A percentile compares a stretch with the other conserved stretches of the same genome.
Evolutionary conservation across 345 rosid species (phyloP).

Genomic region (Moricandia moricandioides): DNA sequence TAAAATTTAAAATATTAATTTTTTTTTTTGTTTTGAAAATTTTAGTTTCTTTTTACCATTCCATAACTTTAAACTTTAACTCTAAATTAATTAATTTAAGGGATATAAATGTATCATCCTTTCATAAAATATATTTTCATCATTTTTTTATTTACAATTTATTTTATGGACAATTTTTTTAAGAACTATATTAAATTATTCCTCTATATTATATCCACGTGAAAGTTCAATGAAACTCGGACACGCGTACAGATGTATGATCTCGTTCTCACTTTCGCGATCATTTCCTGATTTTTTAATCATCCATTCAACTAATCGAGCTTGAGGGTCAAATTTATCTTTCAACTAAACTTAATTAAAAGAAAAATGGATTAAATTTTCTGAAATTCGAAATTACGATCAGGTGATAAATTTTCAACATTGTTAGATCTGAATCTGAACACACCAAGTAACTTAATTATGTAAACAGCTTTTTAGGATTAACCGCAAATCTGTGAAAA

Average conservation of each 20-base stretch:
- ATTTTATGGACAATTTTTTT: too few relatives aligned
- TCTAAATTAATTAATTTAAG: too few relatives aligned
- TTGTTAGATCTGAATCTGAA: background rate
- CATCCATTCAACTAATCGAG: background rate
- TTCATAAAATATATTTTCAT: too few relatives aligned
- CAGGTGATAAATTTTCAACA: background rate
- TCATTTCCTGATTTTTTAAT: slow-evolving; percentile 9
- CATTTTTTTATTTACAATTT: too few relatives aligned
- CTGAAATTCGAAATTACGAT: background rate
- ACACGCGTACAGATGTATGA: slow-evolving; percentile 3
- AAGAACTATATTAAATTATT: too few relatives aligned
- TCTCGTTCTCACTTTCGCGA: slow-evolving; percentile 1
- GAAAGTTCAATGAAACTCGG: slow-evolving; percentile 24
- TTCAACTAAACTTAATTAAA: background rate
- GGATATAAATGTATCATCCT: too few relatives aligned
- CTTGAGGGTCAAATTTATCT: slow-evolving; percentile 12
- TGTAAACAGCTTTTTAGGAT: background rate
- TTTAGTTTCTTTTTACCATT: too few relatives aligned
- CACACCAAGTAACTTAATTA: background rate
- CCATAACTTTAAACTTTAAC: too few relatives aligned
- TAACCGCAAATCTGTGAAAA: background rate
- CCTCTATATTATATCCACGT: slow-evolving; percentile 16
- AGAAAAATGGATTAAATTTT: background rate
- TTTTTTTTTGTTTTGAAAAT: too few relatives aligned
- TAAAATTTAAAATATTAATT: too few relatives aligned